Base-by-base conservation (phyloP, 2,329 filamentous ascomycete genomes). In the Sclerotinia borealis region DNA sequence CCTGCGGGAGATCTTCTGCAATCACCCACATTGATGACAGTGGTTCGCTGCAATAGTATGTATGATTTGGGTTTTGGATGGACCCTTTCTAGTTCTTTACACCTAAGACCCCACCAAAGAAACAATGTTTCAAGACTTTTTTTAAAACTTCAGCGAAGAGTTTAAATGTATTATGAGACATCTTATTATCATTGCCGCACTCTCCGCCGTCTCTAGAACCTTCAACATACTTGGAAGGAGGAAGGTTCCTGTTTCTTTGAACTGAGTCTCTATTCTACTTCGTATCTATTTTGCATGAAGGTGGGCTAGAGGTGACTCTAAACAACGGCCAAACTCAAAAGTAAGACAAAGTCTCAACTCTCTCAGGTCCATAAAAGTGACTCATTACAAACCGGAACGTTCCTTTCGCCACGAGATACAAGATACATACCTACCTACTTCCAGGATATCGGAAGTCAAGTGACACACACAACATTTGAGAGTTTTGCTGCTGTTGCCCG, bases 371-470 rank as follows among this genome's bases (percentile, higher is more conserved):
- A 43, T 36, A 19, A 45, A 60, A 52, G 48, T 64, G 58, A 64
- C 62, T 61, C 56, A 36, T 52, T 45, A 54, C 39, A 61, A 61
- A 64, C 61, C 17, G 36, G 41, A 55, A 61, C 39, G 37, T 61
- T 41, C 31, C 47, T 48, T 59, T 43, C 22, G 41, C 61, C 61
- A 63, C 54, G 61, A 63, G 61, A 63, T 63, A n/a, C n/a, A n/a
- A n/a, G n/a, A n/a, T n/a, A n/a, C n/a, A n/a, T n/a, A 56, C 50
- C 29, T 52, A 63, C 45, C 48, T 61, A 48, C 22, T 63, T 63
- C 60, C 60, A 62, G 60, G 60, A 58, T 62, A 62, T 37, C 51
- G 60, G 61, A 49, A 63, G 61, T 63, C 61, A 63, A 63, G 61
- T 63, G 61, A 63, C 43, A 63, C 61, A 48, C 41, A 43, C 22